Conservation (phyloP, 192 early-diverging fungal genomes). For the Coemansia sp. region DNA sequence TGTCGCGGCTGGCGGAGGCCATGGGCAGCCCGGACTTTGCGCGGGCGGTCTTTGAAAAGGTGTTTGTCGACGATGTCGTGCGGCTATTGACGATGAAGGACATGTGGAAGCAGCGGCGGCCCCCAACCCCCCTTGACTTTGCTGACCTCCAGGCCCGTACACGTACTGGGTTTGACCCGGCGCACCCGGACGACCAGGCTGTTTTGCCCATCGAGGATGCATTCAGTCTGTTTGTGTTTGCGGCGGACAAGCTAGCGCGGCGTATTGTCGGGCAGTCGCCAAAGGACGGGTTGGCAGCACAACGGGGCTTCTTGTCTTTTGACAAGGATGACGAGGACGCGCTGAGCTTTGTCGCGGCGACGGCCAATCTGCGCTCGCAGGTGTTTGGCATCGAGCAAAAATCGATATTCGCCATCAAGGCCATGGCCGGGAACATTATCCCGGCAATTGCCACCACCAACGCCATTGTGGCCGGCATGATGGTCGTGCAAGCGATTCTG, state of each 20-base stretch:
- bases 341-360: constrained; percentile 92
- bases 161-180: constrained; percentile 9
- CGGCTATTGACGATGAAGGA: constrained; percentile 78
- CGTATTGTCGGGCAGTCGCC: background rate
- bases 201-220: constrained; percentile 68
- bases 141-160: constrained; percentile 22
- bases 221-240: constrained; percentile 62
- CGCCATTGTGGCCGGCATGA: constrained; percentile 90
- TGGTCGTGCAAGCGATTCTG: constrained; percentile 82
- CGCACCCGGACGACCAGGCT: constrained; percentile 58
- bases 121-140: constrained; percentile 66
- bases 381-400: constrained; percentile 76
- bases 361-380: constrained; percentile 78
- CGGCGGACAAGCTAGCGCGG: constrained; percentile 24
- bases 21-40: constrained; percentile 58
- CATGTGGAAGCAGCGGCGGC: constrained; percentile 74
- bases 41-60: constrained; percentile 63
- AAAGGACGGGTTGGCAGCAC: too few species aligned
- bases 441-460: constrained; percentile 98
- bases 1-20: constrained; percentile 61
- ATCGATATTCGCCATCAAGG: constrained; percentile 87
- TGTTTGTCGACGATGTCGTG: constrained; percentile 75
- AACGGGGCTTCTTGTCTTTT: constrained; percentile 54
- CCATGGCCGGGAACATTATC: constrained; percentile 99
- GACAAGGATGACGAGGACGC: constrained; percentile 94